Base-by-base conservation (phyloP, 352 stramenopile species). In the Phytophthora macrochlamydospora region DNA sequence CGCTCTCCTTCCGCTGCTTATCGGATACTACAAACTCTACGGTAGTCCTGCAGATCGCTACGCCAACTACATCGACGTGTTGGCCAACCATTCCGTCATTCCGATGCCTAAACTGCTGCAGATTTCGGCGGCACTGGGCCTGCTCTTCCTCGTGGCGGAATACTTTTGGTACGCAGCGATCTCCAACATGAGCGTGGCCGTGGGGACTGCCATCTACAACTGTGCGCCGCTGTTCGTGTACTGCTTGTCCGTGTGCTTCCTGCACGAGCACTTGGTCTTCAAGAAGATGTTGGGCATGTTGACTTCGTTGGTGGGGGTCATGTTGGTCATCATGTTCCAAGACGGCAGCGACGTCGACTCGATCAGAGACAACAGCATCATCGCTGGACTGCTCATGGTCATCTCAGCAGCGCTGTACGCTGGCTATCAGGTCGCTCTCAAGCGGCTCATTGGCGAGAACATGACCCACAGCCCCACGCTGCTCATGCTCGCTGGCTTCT, bases 121-220 rank as follows among this genome's bases (percentile, higher is more conserved):
- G 11, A 79, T 87, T 28, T 77, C 80, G 2, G 62, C 67, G 1
- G 68, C 74, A 33, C 58, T 89, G 44, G 81, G 73, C 45, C 18
- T 78, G 5, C 67, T 85, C 46, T 71, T 78, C 64, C 44, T 76
- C 53, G 54, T 85, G 60, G 50, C 64, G 75, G 81, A 90, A 46
- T 83, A 85, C 67, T 87, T 90, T 32, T 87, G 76, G 78, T 90
- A 85, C 53, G 72, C 72, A 1, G 76, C 81, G 33, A 58, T 90
- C 14, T 50, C 64, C 24, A 61, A 72, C 44, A 69, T 87, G 50
- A 90, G 76, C 56, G 78, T 87, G 14, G 74, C 74, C 4, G 75
- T 76, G 2, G 78, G 68, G 13, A 83, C 77, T 0, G 76, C 78
- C 7, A 84, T 90, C 56, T 86, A 79, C 76, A 90, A 86, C 52